phyloP scores from a whole-genome alignment of 345 rosid species.

The Trapa incisa region DNA sequence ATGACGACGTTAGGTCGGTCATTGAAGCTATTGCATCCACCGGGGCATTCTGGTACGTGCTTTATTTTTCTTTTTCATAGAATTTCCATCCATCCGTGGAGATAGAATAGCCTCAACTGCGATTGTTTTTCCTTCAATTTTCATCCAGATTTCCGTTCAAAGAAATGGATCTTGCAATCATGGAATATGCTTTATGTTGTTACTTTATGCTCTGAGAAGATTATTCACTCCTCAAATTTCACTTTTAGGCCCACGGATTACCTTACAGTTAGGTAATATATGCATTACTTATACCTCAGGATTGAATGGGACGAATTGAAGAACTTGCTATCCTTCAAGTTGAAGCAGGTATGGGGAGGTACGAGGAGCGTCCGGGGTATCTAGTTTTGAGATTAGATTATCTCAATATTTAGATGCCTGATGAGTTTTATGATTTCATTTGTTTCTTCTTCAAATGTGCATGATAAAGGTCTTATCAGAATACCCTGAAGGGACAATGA shows the following conservation, averaged over 20 bases:
- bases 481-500: conserved; percentile 72
- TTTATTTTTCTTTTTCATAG: background rate
- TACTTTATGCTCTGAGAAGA: background rate
- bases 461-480: conserved; percentile 56
- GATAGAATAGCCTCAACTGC: too few relatives aligned
- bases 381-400: too few relatives aligned
- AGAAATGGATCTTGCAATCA: conserved; percentile 1
- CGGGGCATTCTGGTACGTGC: conserved; percentile 57
- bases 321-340: conserved; percentile 55
- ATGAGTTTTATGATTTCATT: conserved; percentile 1
- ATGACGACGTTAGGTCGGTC: conserved; percentile 31
- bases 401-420: background rate
- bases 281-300: conserved; percentile 26
- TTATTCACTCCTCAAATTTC: background rate
- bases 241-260: background rate
- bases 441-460: background rate
- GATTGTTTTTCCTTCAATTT: background rate
- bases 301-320: conserved; percentile 78
- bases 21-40: conserved; percentile 62
- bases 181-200: background rate
- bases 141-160: background rate
- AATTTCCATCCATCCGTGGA: too few relatives aligned
- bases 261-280: background rate
- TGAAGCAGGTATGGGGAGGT: conserved; percentile 98
- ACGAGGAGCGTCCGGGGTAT: conserved; percentile 22